Evolutionary conservation across 805 yeast species (phyloP), one percentile per base, ranked within the genome.

Genomic region (Phaffomyces thermotolerans): DNA sequence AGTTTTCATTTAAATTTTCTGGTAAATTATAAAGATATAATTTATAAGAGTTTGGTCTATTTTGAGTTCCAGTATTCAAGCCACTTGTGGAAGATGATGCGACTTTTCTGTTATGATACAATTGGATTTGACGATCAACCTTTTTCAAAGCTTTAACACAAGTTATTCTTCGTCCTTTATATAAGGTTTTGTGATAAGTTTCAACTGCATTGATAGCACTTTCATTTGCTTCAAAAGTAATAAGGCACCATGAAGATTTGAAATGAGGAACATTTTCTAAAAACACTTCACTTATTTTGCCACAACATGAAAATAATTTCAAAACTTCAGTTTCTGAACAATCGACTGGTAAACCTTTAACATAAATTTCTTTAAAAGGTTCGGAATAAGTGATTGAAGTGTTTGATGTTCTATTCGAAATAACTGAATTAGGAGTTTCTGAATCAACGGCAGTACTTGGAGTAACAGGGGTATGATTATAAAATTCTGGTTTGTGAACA

Each of bases 211-310:
- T 57, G 23, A 73, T 52, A 1, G 80, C 75, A 49, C 70, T 71
- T n/a, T 65, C 64, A 49, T 69, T 72, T 22, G 53, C 58, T 22
- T 61, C 58, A 54, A 71, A 79, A 20, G 72, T 73, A 27, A 80
- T 63, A 46, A 72, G 76, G 0, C 77, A 81, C 59, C 73, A 75
- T 33, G 52, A 52, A 1, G 59, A 54, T 14, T 52, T 56, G 37
- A 49, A 58, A 36, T 52, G 59, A n/a, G 59, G 60, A 15, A 62
- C 57, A 14, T 59, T 55, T 2, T 87, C 86, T 52, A 80, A 63
- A 42, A 71, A 76, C 12, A 76, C 66, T 1, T 75, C 67, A 20
- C 71, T 75, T 30, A 84, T 68, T 4, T 63, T 62, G 29, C 81
- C 79, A 52, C 68, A 76, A 31, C 63, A 49, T 8, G 62, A 50